Percentiles rank a stretch among this genome's conserved stretches.
phyloP scores from a whole-genome alignment of 108 stramenopile genomes.

The Bacterosira constricta region DNA sequence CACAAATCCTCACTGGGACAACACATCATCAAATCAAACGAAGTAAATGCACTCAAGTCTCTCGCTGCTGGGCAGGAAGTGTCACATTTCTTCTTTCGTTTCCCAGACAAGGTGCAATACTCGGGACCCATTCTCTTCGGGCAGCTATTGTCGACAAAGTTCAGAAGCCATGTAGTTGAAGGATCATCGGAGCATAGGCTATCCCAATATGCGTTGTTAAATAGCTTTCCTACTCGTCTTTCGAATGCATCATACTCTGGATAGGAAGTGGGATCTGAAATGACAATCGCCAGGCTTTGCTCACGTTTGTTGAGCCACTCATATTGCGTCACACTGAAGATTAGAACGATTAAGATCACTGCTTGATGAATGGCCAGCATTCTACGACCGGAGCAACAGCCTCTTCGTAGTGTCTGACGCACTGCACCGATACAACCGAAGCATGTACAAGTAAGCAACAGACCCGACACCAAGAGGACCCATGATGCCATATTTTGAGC shows the following conservation, averaged over 20 bases:
- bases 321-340: conserved; percentile 26
- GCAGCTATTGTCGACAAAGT: conserved; percentile 30
- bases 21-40: conserved; percentile 12
- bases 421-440: conserved; percentile 41
- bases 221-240: conserved; percentile 6
- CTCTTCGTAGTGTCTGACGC: conserved; percentile 33
- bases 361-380: conserved; percentile 38
- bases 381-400: conserved; percentile 35
- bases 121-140: conserved; percentile 29
- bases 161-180: conserved; percentile 15
- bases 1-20: conserved; percentile 41
- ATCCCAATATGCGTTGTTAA: conserved; percentile 44
- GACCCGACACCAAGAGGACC: conserved; percentile 18
- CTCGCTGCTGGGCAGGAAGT: conserved; percentile 9
- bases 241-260: conserved; percentile 47
- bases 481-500: conserved; percentile 4
- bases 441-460: conserved; percentile 24
- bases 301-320: conserved; percentile 30
- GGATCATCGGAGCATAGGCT: conserved; percentile 34
- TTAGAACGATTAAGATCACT: conserved; percentile 15
- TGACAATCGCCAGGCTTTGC: conserved; percentile 15
- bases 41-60: not conserved
- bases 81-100: conserved; percentile 12
- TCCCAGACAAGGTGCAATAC: conserved; percentile 8
- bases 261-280: conserved; percentile 13